Percentiles rank a stretch among this genome's conserved stretches.
Conservation (phyloP, 2,329 filamentous ascomycete genomes). For the Penicillium verrucosum region DNA sequence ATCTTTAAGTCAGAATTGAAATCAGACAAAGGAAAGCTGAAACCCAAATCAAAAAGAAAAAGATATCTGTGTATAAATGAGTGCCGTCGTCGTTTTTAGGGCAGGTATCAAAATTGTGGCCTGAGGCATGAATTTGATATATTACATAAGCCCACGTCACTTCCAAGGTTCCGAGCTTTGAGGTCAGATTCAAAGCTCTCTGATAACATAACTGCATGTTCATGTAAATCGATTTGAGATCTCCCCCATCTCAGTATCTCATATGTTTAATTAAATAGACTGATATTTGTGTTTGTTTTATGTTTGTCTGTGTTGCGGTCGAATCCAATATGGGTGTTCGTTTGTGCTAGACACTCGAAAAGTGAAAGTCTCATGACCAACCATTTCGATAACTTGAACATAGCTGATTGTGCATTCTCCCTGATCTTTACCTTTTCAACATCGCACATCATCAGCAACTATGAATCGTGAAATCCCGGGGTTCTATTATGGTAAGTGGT, state of each 20-base stretch:
- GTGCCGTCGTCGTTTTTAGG: not conserved
- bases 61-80: not conserved
- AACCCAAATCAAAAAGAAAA: not conserved
- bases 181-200: not conserved
- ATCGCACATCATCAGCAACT: not conserved
- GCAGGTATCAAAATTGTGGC: not conserved
- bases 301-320: not conserved
- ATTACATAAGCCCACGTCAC: conserved; percentile 3
- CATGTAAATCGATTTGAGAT: not conserved
- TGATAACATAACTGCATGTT: not conserved
- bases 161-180: not conserved
- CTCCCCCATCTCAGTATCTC: not conserved
- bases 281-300: not conserved
- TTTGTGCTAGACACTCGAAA: conserved; percentile 3
- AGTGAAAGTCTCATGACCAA: not conserved
- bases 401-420: not conserved
- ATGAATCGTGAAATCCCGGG: conserved; percentile 36
- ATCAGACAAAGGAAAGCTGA: not conserved
- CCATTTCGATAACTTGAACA: not conserved
- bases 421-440: not conserved
- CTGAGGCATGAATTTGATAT: not conserved
- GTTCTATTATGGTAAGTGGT: conserved; percentile 34
- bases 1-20: too few relatives aligned
- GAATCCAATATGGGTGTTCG: not conserved
- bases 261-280: not conserved